Evolutionary conservation across 192 early-diverging fungal genomes (phyloP).

Genomic region (Helicostylum pulchrum): DNA sequence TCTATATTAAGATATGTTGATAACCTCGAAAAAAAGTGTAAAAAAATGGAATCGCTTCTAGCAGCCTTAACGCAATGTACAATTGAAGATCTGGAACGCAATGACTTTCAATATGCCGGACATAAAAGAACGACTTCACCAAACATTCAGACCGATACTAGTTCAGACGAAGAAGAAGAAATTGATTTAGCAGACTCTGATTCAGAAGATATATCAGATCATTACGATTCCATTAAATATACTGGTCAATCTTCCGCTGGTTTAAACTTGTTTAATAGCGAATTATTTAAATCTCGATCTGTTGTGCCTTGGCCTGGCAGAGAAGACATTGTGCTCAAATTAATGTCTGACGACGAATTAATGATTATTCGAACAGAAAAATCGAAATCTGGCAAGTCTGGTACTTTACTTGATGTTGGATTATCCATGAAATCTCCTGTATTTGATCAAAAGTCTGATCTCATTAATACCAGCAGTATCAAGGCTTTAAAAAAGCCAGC

Average conservation of each 20-base stretch:
- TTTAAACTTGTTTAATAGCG: constrained; percentile 17
- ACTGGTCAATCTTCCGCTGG: constrained; percentile 27
- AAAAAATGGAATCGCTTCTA: constrained; percentile 33
- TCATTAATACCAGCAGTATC: not conserved
- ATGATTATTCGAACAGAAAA: constrained; percentile 27
- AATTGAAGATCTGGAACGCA: constrained; percentile 28
- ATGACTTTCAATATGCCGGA: constrained; percentile 9
- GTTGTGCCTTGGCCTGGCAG: constrained; percentile 28
- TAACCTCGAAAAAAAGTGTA: constrained; percentile 32
- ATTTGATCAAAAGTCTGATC: too few species aligned
- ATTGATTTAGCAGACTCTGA: not conserved
- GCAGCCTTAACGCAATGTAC: constrained; percentile 18
- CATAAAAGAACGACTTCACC: not conserved
- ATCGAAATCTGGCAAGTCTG: constrained; percentile 6
- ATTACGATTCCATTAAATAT: constrained; percentile 34
- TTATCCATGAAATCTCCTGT: constrained; percentile 20
- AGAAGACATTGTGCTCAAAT: constrained; percentile 22
- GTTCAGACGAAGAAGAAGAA: not conserved
- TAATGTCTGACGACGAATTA: constrained; percentile 26
- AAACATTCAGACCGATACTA: not conserved
- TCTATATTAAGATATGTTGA: constrained; percentile 13
- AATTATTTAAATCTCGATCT: constrained; percentile 22
- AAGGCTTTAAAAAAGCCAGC: constrained; percentile 3
- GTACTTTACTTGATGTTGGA: constrained; percentile 21
- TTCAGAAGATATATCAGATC: not conserved